Evolutionary conservation across 805 yeast genomes (phyloP), one percentile per base, ranked within the genome.

Genomic region (Candida ulmi): DNA sequence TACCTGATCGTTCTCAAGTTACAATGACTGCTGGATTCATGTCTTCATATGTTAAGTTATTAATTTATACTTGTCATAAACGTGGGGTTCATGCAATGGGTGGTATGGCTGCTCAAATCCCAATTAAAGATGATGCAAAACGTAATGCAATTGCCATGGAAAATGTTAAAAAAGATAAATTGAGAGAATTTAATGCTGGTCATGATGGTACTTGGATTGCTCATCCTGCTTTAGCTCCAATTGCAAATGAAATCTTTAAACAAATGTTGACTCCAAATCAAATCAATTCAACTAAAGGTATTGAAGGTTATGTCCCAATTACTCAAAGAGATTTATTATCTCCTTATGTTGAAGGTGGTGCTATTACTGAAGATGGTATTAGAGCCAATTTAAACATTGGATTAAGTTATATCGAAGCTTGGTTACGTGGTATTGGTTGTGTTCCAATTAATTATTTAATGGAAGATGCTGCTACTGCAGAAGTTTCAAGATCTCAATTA

Each of bases 391-490:
- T 83, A 51, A 76, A 77, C 55, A 83, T 84, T 61, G 93, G 93
- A 32, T 66, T 84, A 50, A 77, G 81, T 47, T 84, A 84, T 61
- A 83, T 83, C 72, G 93, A 84, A 65, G 86, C 90, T 24, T 84
- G 95, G 95, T 72, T 83, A 53, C 73, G 88, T 60, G 88, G 88
- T 43, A 66, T 79, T 39, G 95, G 95, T 13, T 84, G 93, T 71
- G 90, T 83, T 44, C 91, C 95, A 49, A 84, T 84, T 61, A 83
- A 84, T 68, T 76, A 78, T 60, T 69, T 84, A 62, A 84, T 84
- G 95, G 95, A 84, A 64, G 95, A 84, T 62, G 95, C 95, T 23
- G 93, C 93, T 26, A 84, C 95, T 37, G 91, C 93, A 30, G 95
- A 84, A 63, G 95, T 84, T 30, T 80, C 90, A 28, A 75, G 93